These are phyloP conservation scores for Dioscorea alata DNA, from an alignment of 106 monocot genomes.

Conservation along the genomic window DNA sequence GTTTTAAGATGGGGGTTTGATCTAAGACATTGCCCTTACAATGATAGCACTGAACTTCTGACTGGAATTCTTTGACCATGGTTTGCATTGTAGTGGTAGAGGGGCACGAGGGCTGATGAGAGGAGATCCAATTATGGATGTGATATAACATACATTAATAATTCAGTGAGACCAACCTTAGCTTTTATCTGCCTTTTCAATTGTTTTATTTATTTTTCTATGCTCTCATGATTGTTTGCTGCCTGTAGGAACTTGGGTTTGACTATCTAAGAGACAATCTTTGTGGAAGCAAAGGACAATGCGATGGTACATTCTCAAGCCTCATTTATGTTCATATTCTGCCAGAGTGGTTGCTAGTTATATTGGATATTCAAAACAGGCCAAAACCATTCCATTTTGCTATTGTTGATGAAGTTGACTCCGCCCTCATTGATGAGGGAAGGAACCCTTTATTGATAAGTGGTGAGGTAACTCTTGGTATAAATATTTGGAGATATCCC, in stretches of 20 bases:
- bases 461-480: no score
- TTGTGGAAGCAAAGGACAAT: no score
- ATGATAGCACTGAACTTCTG: no score
- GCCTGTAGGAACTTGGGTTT: no score
- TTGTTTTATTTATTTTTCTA: not conserved
- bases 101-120: slow-evolving; percentile 65
- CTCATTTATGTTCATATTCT: no score
- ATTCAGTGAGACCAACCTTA: slow-evolving; percentile 51
- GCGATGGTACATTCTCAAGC: no score
- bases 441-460: slow-evolving; percentile 96
- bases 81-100: slow-evolving; percentile 48
- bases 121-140: slow-evolving; percentile 84
- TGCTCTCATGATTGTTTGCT: not conserved
- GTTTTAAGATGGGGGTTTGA: no score
- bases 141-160: slow-evolving; percentile 99
- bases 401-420: slow-evolving; percentile 99
- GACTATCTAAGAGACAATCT: no score
- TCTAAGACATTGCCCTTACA: no score
- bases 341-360: slow-evolving; percentile 80
- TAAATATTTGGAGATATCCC: no score
- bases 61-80: slow-evolving; percentile 4
- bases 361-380: slow-evolving; percentile 81
- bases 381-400: slow-evolving; percentile 93
- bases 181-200: no score
- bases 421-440: slow-evolving; percentile 98